Conservation (phyloP, 2,329 filamentous ascomycete genomes). For the Erysiphe pulchra region DNA sequence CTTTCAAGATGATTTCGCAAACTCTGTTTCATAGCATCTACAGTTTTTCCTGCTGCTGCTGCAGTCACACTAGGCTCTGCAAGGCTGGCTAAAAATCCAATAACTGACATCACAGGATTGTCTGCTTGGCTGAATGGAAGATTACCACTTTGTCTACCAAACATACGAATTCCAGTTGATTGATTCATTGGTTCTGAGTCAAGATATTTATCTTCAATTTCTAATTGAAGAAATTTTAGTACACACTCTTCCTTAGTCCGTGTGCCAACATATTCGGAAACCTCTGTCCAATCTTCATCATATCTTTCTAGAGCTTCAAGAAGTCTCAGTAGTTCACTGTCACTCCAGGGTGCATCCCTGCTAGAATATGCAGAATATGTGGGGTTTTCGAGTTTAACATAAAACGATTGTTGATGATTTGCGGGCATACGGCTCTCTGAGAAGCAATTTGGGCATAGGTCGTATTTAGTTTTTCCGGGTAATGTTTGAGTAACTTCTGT, state of each 20-base stretch:
- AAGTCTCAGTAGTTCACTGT: constrained; percentile 68
- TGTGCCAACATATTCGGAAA: constrained; percentile 77
- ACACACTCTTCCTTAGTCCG: constrained; percentile 90
- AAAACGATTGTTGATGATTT: constrained; percentile 56
- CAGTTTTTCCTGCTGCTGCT: constrained; percentile 67
- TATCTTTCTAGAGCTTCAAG: constrained; percentile 80
- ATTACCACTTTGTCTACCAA: constrained; percentile 50
- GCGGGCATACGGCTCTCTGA: constrained; percentile 60
- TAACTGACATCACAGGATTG: constrained; percentile 89
- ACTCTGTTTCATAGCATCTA: constrained; percentile 60
- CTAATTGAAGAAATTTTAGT: constrained; percentile 80
- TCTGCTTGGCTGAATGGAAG: constrained; percentile 80
- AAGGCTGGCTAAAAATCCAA: constrained; percentile 77
- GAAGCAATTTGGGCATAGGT: constrained; percentile 79
- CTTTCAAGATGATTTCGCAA: constrained; percentile 57
- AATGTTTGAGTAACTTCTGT: constrained; percentile 14
- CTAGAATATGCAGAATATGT: constrained; percentile 55
- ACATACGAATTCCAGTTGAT: constrained; percentile 32
- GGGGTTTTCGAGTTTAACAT: constrained; percentile 74
- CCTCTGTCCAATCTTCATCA: constrained; percentile 86
- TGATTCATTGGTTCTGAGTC: constrained; percentile 41
- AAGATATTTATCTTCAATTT: constrained; percentile 93
- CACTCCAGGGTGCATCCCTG: constrained; percentile 70
- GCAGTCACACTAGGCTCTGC: constrained; percentile 78
- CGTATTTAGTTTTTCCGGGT: constrained; percentile 37